Percentiles rank a stretch among this genome's conserved stretches.
Evolutionary conservation across 2,329 filamentous ascomycete species (phyloP).

Genomic region (Ophiosphaerella narmari): DNA sequence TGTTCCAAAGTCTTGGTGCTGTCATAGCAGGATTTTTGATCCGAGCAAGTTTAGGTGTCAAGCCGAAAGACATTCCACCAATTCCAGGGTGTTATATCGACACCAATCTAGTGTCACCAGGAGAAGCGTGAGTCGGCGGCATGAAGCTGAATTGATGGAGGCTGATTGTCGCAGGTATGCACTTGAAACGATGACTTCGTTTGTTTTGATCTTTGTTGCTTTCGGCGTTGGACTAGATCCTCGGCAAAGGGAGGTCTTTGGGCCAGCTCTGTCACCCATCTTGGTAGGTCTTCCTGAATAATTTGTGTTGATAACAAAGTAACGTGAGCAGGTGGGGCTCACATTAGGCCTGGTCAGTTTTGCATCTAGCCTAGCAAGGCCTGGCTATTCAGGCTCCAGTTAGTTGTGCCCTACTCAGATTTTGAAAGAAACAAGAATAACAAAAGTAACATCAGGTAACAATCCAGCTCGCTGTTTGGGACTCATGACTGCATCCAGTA

Average conservation of each 20-base stretch:
- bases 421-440: background rate
- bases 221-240: conserved; percentile 61
- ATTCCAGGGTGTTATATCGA: conserved; percentile 32
- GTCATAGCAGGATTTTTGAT: conserved; percentile 53
- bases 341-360: conserved; percentile 34
- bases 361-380: conserved; percentile 28
- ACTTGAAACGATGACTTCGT: conserved; percentile 54
- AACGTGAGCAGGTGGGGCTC: conserved; percentile 20
- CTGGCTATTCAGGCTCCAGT: conserved; percentile 43
- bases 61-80: conserved; percentile 11
- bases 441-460: conserved; percentile 18
- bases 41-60: conserved; percentile 30
- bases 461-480: conserved; percentile 45
- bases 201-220: conserved; percentile 55
- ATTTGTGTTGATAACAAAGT: background rate
- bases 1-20: conserved; percentile 53
- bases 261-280: conserved; percentile 55
- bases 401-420: conserved; percentile 5
- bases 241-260: conserved; percentile 55
- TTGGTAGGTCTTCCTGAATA: conserved; percentile 47
- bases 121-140: conserved; percentile 38
- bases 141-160: background rate
- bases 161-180: conserved; percentile 41
- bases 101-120: conserved; percentile 42
- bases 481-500: conserved; percentile 36